Conservation (phyloP, 768 basidiomycete genomes). For the Amanita rimosa region DNA sequence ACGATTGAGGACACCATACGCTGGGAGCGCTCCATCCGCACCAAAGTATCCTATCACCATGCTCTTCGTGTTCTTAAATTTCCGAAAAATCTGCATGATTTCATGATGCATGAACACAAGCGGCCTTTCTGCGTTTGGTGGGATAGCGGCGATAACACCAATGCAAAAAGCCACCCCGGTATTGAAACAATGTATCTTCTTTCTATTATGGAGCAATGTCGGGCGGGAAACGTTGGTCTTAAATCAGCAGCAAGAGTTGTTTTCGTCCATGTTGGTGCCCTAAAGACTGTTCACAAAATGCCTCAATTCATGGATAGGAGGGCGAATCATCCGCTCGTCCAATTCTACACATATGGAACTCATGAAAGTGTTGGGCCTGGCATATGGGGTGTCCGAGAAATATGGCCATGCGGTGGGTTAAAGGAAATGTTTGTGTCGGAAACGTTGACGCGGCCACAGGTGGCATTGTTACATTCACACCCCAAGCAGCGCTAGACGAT, state of each 20-base stretch:
- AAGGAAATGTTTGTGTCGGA: neutral
- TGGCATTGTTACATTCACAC: conserved; percentile 63
- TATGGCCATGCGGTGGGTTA: conserved; percentile 55
- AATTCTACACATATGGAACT: conserved; percentile 62
- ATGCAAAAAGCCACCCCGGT: conserved; percentile 16
- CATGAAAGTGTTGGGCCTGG: conserved; percentile 38
- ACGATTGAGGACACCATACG: conserved; percentile 7
- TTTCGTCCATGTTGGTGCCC: conserved; percentile 56
- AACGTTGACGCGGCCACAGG: conserved; percentile 26
- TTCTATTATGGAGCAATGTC: conserved; percentile 25
- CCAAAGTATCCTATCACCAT: conserved; percentile 20
- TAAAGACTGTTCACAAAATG: conserved; percentile 36
- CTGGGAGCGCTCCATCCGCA: conserved; percentile 15
- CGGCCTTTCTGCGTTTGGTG: conserved; percentile 42
- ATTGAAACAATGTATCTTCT: conserved; percentile 27
- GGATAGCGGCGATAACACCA: conserved; percentile 19
- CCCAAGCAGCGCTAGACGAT: conserved; percentile 45
- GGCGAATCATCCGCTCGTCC: conserved; percentile 30
- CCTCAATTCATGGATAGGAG: conserved; percentile 38
- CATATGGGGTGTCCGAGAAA: conserved; percentile 52
- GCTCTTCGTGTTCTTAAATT: conserved; percentile 35
- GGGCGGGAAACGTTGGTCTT: conserved; percentile 25
- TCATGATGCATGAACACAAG: conserved; percentile 22
- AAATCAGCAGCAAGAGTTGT: conserved; percentile 32
- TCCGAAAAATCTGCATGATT: conserved; percentile 35